These are phyloP conservation scores for Chaetomiaceae sp. DNA, from an alignment of 2,329 filamentous ascomycete species.

Conservation along the genomic window DNA sequence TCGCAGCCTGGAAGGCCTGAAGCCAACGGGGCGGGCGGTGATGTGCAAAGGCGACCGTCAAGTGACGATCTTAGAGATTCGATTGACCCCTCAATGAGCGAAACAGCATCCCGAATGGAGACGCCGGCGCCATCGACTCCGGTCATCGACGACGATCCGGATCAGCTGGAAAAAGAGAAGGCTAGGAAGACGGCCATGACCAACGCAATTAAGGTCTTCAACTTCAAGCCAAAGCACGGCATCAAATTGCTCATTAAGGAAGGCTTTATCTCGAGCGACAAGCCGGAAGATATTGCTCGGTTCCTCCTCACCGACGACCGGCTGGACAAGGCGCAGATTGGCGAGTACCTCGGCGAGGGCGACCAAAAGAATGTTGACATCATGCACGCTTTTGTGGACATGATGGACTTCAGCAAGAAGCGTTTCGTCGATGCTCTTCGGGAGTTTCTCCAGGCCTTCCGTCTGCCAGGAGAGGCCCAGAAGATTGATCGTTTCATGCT, in stretches of 20 bases:
- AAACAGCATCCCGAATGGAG: conserved; percentile 59
- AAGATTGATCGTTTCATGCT: conserved; percentile 99
- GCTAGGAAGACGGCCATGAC: conserved; percentile 87
- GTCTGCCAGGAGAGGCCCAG: conserved; percentile 90
- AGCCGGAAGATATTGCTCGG: conserved; percentile 73
- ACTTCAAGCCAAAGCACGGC: conserved; percentile 94
- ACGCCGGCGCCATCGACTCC: conserved; percentile 63
- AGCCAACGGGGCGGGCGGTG: conserved; percentile 44
- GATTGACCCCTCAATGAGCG: conserved; percentile 64
- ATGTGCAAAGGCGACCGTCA: conserved; percentile 51
- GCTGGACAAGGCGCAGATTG: conserved; percentile 86
- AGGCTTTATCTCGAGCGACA: conserved; percentile 79
- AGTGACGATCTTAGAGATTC: conserved; percentile 61
- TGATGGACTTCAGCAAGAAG: conserved; percentile 87
- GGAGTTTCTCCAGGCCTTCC: conserved; percentile 90
- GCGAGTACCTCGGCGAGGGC: conserved; percentile 91
- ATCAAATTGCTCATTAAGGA: conserved; percentile 79
- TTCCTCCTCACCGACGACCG: conserved; percentile 80
- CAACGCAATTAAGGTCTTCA: conserved; percentile 87
- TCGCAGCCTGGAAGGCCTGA: conserved; percentile 64
- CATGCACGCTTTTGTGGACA: conserved; percentile 97
- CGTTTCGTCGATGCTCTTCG: conserved; percentile 90
- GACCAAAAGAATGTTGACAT: conserved; percentile 91
- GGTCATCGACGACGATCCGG: conserved; percentile 80
- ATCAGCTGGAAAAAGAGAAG: conserved; percentile 90